These are phyloP conservation scores for Auriculariales sp. DNA, from an alignment of 768 basidiomycete genomes.

Conservation along the genomic window DNA sequence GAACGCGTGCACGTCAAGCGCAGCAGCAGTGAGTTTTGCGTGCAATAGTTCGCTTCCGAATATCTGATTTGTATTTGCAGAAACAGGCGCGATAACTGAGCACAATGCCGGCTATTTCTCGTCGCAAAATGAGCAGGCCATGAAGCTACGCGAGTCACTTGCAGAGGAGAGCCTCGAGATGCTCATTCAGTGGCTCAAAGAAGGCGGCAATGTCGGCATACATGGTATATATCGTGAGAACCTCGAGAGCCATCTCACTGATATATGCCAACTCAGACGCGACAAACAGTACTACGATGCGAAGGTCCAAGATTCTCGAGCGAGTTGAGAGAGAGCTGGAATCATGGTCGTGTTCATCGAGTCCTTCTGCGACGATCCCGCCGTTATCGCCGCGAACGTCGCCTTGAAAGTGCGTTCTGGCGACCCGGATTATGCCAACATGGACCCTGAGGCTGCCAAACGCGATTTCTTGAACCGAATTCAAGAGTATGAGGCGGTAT, in stretches of 20 bases:
- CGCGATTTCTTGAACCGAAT: slow-evolving; percentile 86
- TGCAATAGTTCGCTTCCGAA: background rate
- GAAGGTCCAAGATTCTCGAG: slow-evolving; percentile 66
- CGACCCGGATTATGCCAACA: slow-evolving; percentile 94
- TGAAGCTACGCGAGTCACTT: slow-evolving; percentile 59
- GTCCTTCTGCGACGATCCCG: slow-evolving; percentile 87
- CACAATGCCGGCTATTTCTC: slow-evolving; percentile 87
- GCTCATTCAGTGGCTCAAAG: slow-evolving; percentile 88
- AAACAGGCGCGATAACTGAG: slow-evolving; percentile 75
- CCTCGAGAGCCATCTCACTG: background rate
- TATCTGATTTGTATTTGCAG: slow-evolving; percentile 18
- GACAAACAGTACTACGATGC: slow-evolving; percentile 65
- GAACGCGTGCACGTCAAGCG: slow-evolving; percentile 71
- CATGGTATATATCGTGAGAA: slow-evolving; percentile 58
- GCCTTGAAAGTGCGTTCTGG: slow-evolving; percentile 92
- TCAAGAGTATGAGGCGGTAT: slow-evolving; percentile 84
- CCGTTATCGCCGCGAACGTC: slow-evolving; percentile 88
- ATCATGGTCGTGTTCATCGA: slow-evolving; percentile 88
- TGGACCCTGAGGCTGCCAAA: slow-evolving; percentile 71
- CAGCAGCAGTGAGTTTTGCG: slow-evolving; percentile 42
- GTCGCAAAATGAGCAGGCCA: slow-evolving; percentile 69
- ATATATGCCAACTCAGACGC: no score
- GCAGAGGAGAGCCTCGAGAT: slow-evolving; percentile 89
- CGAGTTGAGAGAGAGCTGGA: slow-evolving; percentile 79
- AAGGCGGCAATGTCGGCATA: slow-evolving; percentile 93